phyloP scores from a whole-genome alignment of 352 stramenopile species.

The Phytophthora fragariaefolia region DNA sequence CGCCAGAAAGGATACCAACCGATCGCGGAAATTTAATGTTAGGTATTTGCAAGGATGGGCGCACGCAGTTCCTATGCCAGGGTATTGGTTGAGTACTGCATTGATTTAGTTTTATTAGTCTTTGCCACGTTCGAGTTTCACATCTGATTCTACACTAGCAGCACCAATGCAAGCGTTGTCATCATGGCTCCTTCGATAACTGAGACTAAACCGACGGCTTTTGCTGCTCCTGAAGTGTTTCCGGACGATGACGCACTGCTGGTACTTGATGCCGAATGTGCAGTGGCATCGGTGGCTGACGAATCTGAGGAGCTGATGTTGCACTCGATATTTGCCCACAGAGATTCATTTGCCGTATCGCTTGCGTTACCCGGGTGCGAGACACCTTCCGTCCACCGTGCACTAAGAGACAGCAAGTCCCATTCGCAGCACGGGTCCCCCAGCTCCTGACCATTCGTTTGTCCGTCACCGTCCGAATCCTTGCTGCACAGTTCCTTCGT shows the following conservation, averaged over 20 bases:
- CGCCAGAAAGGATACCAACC: slow-evolving; percentile 29
- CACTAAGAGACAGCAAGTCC: slow-evolving; percentile 24
- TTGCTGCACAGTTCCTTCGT: slow-evolving; percentile 53
- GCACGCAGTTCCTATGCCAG: no score
- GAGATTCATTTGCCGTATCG: slow-evolving; percentile 16
- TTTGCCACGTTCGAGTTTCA: not conserved
- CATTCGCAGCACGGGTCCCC: slow-evolving; percentile 79
- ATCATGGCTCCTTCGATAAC: not conserved
- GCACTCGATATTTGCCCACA: slow-evolving; percentile 26
- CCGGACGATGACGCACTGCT: not conserved
- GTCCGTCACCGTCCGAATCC: slow-evolving; percentile 42
- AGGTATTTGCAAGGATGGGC: no score
- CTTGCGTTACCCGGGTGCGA: slow-evolving; percentile 26
- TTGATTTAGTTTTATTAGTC: no score
- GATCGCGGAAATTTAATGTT: slow-evolving; percentile 32
- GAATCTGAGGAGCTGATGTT: slow-evolving; percentile 4
- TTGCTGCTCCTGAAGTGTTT: slow-evolving; percentile 4
- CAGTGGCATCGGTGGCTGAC: not conserved
- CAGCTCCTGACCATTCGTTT: slow-evolving; percentile 79
- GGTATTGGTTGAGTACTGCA: no score
- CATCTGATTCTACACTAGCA: slow-evolving; percentile 1
- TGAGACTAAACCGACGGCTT: not conserved
- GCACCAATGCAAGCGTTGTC: not conserved
- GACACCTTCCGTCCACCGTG: slow-evolving; percentile 18
- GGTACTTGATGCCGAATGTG: slow-evolving; percentile 1